These are phyloP conservation scores for Tolypocladium tundrense DNA, from an alignment of 2,329 filamentous ascomycete species.

Conservation along the genomic window DNA sequence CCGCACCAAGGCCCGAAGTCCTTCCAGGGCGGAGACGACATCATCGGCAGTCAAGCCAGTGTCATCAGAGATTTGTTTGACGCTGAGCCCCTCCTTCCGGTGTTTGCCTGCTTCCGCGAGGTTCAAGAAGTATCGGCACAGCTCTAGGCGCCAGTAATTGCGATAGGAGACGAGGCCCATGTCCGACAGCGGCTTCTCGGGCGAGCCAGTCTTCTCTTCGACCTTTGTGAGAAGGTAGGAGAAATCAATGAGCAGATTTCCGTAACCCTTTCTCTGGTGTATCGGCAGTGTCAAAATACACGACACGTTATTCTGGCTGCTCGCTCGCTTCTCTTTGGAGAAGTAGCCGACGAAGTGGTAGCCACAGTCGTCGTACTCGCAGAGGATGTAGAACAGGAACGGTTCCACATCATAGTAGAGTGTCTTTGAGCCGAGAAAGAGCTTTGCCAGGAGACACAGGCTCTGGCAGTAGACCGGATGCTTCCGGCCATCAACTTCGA, in stretches of 20 bases:
- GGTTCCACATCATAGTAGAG: slow-evolving; percentile 97
- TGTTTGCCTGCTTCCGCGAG: slow-evolving; percentile 17
- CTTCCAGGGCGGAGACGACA: slow-evolving; percentile 87
- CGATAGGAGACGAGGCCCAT: slow-evolving; percentile 97
- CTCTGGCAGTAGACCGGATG: slow-evolving; percentile 99
- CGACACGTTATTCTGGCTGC: slow-evolving; percentile 93
- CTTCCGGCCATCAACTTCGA: slow-evolving; percentile 93
- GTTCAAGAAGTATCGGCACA: slow-evolving; percentile 74
- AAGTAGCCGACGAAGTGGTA: slow-evolving; percentile 99
- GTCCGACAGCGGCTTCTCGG: slow-evolving; percentile 93
- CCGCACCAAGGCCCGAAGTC: slow-evolving; percentile 75
- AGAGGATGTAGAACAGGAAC: slow-evolving; percentile 95
- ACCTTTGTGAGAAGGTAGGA: slow-evolving; percentile 92
- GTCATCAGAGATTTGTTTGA: slow-evolving; percentile 66
- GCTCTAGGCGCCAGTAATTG: slow-evolving; percentile 87
- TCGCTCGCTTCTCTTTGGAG: slow-evolving; percentile 93
- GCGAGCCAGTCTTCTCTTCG: slow-evolving; percentile 87
- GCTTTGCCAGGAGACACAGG: slow-evolving; percentile 85
- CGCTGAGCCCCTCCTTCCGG: slow-evolving; percentile 41
- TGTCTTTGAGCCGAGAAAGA: slow-evolving; percentile 97
- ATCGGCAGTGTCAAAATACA: slow-evolving; percentile 95
- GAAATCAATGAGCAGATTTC: slow-evolving; percentile 94
- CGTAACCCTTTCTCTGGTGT: slow-evolving; percentile 94
- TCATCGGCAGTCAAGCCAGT: slow-evolving; percentile 96
- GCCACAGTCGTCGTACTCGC: slow-evolving; percentile 81